Percentiles rank a stretch among this genome's conserved stretches.
Conservation (phyloP, 148 eudicot genomes). For the Rhododendron ovatum region DNA sequence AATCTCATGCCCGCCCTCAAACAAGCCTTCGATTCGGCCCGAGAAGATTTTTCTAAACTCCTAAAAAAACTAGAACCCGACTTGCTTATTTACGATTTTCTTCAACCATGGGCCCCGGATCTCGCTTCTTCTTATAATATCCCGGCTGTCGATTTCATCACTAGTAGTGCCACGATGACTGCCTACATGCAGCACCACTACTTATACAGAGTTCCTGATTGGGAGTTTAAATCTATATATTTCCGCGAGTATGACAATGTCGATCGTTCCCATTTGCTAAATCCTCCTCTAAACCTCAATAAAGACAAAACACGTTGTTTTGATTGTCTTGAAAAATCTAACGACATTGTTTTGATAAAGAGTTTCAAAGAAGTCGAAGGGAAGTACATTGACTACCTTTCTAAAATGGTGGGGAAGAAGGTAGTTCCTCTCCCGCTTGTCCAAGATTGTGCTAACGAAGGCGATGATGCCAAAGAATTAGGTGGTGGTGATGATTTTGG, state of each 20-base stretch:
- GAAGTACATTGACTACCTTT: not conserved
- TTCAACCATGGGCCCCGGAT: slow-evolving; percentile 8
- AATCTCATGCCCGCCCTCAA: slow-evolving; percentile 4
- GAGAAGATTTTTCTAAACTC: not conserved
- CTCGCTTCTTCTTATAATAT: not conserved
- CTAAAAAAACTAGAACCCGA: slow-evolving; percentile 4
- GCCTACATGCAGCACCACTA: slow-evolving; percentile 10
- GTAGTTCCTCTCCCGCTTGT: slow-evolving; percentile 14
- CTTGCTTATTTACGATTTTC: slow-evolving; percentile 4
- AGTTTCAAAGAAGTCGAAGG: slow-evolving; percentile 9
- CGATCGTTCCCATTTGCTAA: not conserved
- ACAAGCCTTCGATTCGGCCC: slow-evolving; percentile 2
- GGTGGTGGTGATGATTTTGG: not conserved
- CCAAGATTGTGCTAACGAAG: not conserved
- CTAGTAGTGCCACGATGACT: slow-evolving; percentile 9
- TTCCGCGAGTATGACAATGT: slow-evolving; percentile 1
- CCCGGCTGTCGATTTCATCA: slow-evolving; percentile 3
- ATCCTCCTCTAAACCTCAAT: not conserved
- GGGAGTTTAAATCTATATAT: not conserved
- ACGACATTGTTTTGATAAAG: slow-evolving; percentile 6
- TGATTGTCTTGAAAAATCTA: not conserved
- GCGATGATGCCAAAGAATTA: not conserved
- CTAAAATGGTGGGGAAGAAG: slow-evolving; percentile 10
- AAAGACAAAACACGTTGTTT: not conserved
- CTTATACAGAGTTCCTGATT: not conserved